Evolutionary conservation across 1,284 basidiomycete genomes (phyloP), one percentile per base, ranked within the genome.

Genomic region (Rhodotorula sp.): DNA sequence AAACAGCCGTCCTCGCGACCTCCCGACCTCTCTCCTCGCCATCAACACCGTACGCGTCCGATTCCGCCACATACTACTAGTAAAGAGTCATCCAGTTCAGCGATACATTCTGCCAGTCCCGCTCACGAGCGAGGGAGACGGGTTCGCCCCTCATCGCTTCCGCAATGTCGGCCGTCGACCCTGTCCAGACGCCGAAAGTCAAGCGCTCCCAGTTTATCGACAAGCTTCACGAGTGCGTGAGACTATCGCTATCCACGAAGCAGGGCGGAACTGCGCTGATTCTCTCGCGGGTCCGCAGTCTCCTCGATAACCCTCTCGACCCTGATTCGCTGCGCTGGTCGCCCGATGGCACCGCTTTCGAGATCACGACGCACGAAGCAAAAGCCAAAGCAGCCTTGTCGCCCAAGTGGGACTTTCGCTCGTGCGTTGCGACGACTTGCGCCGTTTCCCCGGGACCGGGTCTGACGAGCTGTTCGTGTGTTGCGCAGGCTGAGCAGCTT

Each of bases 171-270:
- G 39, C 39, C 39, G 47, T 22, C n/a, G 53, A 22, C 20, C 53
- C 29, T 30, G 55, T 53, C 22, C 29, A 29, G 19, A 39, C 44
- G 27, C 27, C 59, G 29, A 60, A 56, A 27, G 24, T 27, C 56
- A 56, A 44, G 39, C 65, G 66, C 4, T 67, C 70, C 1, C 64
- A 72, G 47, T 72, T 72, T 36, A 66, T 67, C 49, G 54, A 62
- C 11, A 61, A 53, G 47, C 63, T 72, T 13, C 67, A 68, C 52
- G 53, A 62, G 70, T 68, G 36, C 48, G 62, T 52, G 22, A 7
- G 20, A 9, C 55, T 47, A 27, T 29, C 32, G 27, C 57, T 13
- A 6, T 19, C 27, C 24, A 17, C 39, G 24, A 22, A 15, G 3
- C 15, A 19, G 7, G 7, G 24, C 5, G 27, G 19, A 20, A 8